Percentiles rank a stretch among this genome's conserved stretches.
Evolutionary conservation across 805 yeast species (phyloP).

Genomic region (Scheffersomyces amazonensis): DNA sequence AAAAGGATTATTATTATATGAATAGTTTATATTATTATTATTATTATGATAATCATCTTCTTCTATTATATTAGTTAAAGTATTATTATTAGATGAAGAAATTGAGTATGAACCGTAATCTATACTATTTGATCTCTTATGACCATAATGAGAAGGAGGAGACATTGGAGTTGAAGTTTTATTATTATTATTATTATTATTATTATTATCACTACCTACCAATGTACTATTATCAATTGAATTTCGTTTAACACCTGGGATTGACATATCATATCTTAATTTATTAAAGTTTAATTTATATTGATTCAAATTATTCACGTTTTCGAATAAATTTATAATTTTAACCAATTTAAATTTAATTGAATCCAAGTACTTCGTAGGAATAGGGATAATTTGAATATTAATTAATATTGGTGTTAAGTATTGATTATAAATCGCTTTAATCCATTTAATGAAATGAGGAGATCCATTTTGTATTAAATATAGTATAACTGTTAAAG

Average conservation of each 20-base stretch:
- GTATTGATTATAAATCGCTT: constrained; percentile 6
- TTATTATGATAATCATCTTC: background rate
- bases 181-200: constrained; percentile 1
- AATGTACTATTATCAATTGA: constrained; percentile 7
- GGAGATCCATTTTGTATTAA: constrained; percentile 52
- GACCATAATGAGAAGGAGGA: too few relatives aligned
- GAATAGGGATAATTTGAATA: constrained; percentile 4
- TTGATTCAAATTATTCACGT: constrained; percentile 28
- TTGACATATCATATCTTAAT: constrained; percentile 40
- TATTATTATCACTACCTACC: background rate
- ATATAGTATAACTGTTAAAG: constrained; percentile 51
- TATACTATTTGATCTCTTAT: background rate
- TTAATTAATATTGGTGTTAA: constrained; percentile 15
- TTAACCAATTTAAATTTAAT: constrained; percentile 36
- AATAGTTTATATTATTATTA: background rate
- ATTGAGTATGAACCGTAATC: background rate
- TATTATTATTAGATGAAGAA: background rate
- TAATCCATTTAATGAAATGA: constrained; percentile 48
- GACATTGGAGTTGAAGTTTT: constrained; percentile 1
- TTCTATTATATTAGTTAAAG: background rate
- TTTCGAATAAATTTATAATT: constrained; percentile 26
- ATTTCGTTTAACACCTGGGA: constrained; percentile 29
- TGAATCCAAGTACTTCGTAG: constrained; percentile 19
- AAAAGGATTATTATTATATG: background rate
- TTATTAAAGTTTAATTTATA: constrained; percentile 42